Conservation (phyloP, 495 filamentous ascomycete genomes). For the Staphylotrichum tortipilum region DNA sequence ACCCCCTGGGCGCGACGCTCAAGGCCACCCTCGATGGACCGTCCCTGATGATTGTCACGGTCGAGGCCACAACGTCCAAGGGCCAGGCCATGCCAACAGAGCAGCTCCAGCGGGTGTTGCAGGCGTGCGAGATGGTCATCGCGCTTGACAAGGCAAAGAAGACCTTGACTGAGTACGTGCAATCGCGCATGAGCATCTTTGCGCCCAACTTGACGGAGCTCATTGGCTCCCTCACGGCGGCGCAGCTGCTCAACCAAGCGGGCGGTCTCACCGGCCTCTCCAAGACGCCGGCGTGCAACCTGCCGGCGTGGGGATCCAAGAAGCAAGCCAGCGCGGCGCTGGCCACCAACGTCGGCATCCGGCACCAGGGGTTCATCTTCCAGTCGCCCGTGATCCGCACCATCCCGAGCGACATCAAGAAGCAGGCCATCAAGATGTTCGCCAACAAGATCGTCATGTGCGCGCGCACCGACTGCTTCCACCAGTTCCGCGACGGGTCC, state of each 20-base stretch:
- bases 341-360: constrained; percentile 86
- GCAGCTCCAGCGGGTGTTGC: constrained; percentile 65
- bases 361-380: constrained; percentile 90
- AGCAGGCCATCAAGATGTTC: constrained; percentile 92
- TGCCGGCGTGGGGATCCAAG: constrained; percentile 81
- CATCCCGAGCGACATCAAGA: constrained; percentile 78
- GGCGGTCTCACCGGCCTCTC: constrained; percentile 83
- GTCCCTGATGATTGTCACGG: constrained; percentile 88
- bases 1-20: constrained; percentile 64
- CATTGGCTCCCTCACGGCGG: constrained; percentile 89
- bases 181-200: constrained; percentile 93
- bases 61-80: constrained; percentile 83
- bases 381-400: constrained; percentile 77
- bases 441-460: constrained; percentile 88
- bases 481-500: constrained; percentile 71
- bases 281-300: constrained; percentile 86
- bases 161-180: constrained; percentile 86
- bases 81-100: constrained; percentile 66
- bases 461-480: constrained; percentile 80
- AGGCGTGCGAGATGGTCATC: constrained; percentile 80
- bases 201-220: constrained; percentile 91
- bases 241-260: constrained; percentile 87
- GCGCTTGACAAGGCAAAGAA: constrained; percentile 80
- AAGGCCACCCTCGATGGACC: constrained; percentile 77
- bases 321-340: constrained; percentile 75